Conservation (phyloP, 345 rosid species). For the Diplotaxis tenuifolia region DNA sequence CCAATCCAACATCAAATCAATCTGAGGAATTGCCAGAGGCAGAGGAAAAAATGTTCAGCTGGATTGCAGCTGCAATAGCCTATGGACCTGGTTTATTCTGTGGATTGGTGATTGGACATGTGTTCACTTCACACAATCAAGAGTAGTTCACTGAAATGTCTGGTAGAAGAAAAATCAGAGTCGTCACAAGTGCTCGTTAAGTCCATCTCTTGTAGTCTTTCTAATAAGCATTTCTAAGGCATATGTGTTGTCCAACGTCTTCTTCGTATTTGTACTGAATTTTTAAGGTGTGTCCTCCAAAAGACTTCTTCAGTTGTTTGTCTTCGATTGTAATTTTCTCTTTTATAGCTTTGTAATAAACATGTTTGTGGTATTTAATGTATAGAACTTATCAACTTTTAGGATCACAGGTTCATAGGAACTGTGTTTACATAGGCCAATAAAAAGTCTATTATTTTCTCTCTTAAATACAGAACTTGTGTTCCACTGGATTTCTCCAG, state of each 20-base stretch:
- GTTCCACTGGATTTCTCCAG: background rate
- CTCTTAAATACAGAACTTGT: background rate
- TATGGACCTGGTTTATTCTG: background rate
- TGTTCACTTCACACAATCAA: background rate
- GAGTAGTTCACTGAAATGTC: background rate
- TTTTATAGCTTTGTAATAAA: background rate
- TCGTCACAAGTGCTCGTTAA: background rate
- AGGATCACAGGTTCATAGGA: background rate
- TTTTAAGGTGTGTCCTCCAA: background rate
- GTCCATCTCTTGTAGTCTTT: no score
- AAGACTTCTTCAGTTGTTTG: background rate
- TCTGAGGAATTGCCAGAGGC: background rate
- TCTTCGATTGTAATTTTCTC: background rate
- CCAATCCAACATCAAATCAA: background rate
- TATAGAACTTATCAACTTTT: no score
- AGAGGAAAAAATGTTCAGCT: background rate
- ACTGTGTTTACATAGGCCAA: background rate
- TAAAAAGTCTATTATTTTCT: background rate
- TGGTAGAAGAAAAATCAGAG: background rate
- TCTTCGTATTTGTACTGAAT: background rate
- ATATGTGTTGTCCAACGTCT: background rate
- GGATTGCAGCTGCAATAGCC: constrained; percentile 3
- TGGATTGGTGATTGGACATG: constrained; percentile 7
- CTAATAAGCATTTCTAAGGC: background rate
- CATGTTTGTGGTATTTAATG: background rate